Evolutionary conservation across 164 flowering plant species (phyloP).

Genomic region (Vitis vinifera): ASM3070453v1 NC_081808.1:1669001-1669500

Average conservation of each 20-base stretch:
- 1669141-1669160: constrained; percentile 94
- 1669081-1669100: constrained; percentile 40
- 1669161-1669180: constrained; percentile 82
- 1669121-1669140: constrained; percentile 92
- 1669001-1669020: not conserved
- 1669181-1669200: constrained; percentile 1
- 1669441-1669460: constrained; percentile 17
- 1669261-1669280: not conserved
- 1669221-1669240: not conserved
- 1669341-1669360: constrained; percentile 84
- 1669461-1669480: not conserved
- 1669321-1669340: constrained; percentile 12
- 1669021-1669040: not conserved
- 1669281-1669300: not conserved
- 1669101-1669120: constrained; percentile 87
- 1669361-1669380: constrained; percentile 53
- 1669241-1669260: not conserved
- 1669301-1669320: no score
- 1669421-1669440: constrained; percentile 52
- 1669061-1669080: not conserved
- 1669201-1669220: not conserved
- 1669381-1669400: constrained; percentile 82
- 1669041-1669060: no score
- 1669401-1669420: constrained; percentile 57
- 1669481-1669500: not conserved